These are phyloP conservation scores for Candida xyloterini DNA, from an alignment of 805 yeast species.

Conservation along the genomic window DNA sequence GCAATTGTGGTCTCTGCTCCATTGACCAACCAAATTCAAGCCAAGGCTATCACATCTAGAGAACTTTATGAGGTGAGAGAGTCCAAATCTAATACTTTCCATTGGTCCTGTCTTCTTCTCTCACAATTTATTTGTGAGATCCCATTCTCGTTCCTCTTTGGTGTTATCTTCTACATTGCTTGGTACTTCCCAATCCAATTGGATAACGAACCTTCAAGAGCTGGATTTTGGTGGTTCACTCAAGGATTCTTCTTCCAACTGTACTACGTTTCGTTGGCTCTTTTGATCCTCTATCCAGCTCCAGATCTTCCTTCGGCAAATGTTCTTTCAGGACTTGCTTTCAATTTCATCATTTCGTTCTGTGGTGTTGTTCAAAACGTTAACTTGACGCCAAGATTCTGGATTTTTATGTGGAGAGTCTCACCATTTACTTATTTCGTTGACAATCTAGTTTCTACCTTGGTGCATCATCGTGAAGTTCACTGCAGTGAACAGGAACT, in stretches of 20 bases:
- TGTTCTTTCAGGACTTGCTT: slow-evolving; percentile 52
- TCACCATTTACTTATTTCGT: slow-evolving; percentile 74
- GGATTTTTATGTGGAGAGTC: slow-evolving; percentile 78
- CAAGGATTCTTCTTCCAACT: slow-evolving; percentile 41
- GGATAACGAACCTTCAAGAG: slow-evolving; percentile 35
- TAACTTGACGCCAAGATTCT: slow-evolving; percentile 67
- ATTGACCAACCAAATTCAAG: slow-evolving; percentile 62
- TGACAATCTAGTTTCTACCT: slow-evolving; percentile 46
- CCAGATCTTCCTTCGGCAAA: slow-evolving; percentile 69
- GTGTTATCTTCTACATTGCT: slow-evolving; percentile 45
- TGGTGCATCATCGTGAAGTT: slow-evolving; percentile 50
- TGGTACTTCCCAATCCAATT: slow-evolving; percentile 38
- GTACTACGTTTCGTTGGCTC: slow-evolving; percentile 48
- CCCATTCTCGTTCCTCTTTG: slow-evolving; percentile 52
- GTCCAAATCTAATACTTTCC: slow-evolving; percentile 66
- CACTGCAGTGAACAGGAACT: slow-evolving; percentile 48
- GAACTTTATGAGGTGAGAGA: slow-evolving; percentile 70
- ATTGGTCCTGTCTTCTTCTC: slow-evolving; percentile 60
- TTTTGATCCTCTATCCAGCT: slow-evolving; percentile 53
- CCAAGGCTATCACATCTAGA: slow-evolving; percentile 53
- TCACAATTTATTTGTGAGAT: slow-evolving; percentile 55
- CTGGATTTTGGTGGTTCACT: slow-evolving; percentile 46
- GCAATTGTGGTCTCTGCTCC: slow-evolving; percentile 58
- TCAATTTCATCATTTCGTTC: slow-evolving; percentile 59
- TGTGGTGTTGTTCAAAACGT: slow-evolving; percentile 67